phyloP scores from a whole-genome alignment of 306 rosid genomes.

The Trifolium repens region DNA sequence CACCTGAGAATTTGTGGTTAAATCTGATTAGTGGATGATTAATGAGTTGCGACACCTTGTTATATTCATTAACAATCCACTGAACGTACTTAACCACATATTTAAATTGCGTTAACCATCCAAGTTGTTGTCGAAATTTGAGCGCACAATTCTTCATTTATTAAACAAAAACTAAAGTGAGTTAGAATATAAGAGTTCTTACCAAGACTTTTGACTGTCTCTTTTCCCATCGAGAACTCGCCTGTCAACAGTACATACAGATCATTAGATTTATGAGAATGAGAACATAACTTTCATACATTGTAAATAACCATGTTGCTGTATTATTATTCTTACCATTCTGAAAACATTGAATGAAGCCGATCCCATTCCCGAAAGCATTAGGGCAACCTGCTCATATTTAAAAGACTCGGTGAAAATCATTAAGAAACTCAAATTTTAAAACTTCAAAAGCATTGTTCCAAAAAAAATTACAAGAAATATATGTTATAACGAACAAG shows the following conservation, averaged over 20 bases:
- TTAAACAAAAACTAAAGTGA: slow-evolving; percentile 6
- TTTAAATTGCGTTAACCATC: background rate
- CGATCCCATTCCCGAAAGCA: slow-evolving; percentile 91
- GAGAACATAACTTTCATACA: slow-evolving; percentile 11
- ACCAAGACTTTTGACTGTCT: slow-evolving; percentile 90
- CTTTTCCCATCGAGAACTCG: slow-evolving; percentile 86
- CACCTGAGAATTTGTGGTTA: too few species aligned
- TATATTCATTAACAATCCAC: background rate
- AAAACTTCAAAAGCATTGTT: slow-evolving; percentile 27
- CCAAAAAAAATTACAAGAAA: background rate
- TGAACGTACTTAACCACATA: background rate
- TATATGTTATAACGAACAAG: slow-evolving; percentile 11
- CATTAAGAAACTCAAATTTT: background rate
- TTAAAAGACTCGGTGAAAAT: slow-evolving; percentile 11
- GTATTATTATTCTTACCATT: slow-evolving; percentile 54
- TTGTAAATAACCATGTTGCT: background rate
- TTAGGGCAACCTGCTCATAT: slow-evolving; percentile 75
- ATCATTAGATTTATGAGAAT: slow-evolving; percentile 17
- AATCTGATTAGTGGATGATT: too few species aligned
- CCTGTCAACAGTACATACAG: slow-evolving; percentile 52
- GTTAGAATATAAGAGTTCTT: slow-evolving; percentile 37
- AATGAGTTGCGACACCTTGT: too few species aligned
- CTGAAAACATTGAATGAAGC: slow-evolving; percentile 74
- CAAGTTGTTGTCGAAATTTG: background rate
- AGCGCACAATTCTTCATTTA: too few species aligned